phyloP scores from a whole-genome alignment of 2,329 filamentous ascomycete genomes.

The Apiospora kogelbergensis region DNA sequence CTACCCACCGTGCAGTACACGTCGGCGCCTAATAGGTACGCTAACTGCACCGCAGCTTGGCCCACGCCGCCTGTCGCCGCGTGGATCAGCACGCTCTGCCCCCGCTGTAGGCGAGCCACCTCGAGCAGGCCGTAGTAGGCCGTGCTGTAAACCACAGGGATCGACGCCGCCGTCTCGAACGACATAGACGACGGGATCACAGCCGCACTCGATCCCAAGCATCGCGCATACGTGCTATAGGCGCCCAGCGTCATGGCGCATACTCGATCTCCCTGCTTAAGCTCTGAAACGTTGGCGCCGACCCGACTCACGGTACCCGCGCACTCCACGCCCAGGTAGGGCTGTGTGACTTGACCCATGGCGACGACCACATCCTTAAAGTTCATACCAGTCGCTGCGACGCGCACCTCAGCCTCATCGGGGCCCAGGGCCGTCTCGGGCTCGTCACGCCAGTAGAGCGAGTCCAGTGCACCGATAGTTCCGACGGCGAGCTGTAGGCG shows the following conservation, averaged over 20 bases:
- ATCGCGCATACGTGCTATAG: constrained; percentile 28
- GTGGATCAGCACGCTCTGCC: constrained; percentile 16
- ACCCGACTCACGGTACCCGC: neutral
- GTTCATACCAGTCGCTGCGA: constrained; percentile 29
- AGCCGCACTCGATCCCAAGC: constrained; percentile 27
- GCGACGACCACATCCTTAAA: constrained; percentile 28
- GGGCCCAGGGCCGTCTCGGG: constrained; percentile 24
- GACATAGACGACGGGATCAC: constrained; percentile 27
- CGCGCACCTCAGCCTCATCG: constrained; percentile 34
- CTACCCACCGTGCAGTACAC: constrained; percentile 13
- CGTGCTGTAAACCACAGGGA: constrained; percentile 15
- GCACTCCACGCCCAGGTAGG: constrained; percentile 11
- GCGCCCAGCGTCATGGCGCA: constrained; percentile 39
- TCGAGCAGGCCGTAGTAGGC: constrained; percentile 15
- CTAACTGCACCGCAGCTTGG: constrained; percentile 15
- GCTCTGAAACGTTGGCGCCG: constrained; percentile 16
- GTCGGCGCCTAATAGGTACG: constrained; percentile 11
- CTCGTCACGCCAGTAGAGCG: constrained; percentile 20
- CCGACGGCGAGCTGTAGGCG: constrained; percentile 15
- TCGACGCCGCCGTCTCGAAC: constrained; percentile 17
- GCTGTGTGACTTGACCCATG: constrained; percentile 9
- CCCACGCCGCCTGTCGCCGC: constrained; percentile 16
- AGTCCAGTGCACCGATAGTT: constrained; percentile 15
- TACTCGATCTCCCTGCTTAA: constrained; percentile 24
- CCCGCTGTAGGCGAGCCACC: constrained; percentile 5